Base-by-base conservation (phyloP, 169 alveolate species). In the Eimeria falciformis region DNA sequence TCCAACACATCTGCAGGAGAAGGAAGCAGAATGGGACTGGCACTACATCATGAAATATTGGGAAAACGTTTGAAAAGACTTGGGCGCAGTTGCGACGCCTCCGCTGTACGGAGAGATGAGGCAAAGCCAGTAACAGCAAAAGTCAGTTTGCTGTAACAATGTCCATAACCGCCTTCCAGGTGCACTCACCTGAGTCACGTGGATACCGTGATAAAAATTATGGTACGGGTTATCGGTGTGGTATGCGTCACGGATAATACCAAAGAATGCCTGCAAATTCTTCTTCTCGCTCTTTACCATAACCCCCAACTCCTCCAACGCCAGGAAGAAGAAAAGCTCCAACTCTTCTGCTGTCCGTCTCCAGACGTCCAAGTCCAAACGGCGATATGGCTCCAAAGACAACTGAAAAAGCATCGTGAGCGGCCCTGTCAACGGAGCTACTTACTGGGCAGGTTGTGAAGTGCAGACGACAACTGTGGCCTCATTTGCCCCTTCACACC, bases 161-260 rank as follows among this genome's bases (percentile, higher is more conserved):
- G n/a, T n/a, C n/a, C n/a, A n/a, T n/a, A n/a, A n/a, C n/a, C n/a
- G n/a, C n/a, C n/a, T n/a, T n/a, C n/a, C n/a, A n/a, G n/a, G n/a
- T n/a, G n/a, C 53, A 0, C 71, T 12, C 43, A 92, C 94, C 92
- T 92, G 94, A 55, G 66, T 53, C 9, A 92, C 94, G 68, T 92
- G 94, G 71, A 84, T 29, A 1, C 92, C 94, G 55, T 92, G 94
- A 55, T 92, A 92, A 68, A 83, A 83, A 55, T 92, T 92, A 77
- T 92, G 94, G 90, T 92, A 92, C 23, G 94, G 94, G 71, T 92
- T 92, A 68, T 91, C 94, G 58, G 92, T 91, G 71, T 91, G 94
- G 68, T 92, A 92, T n/a, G 90, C 91, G 62, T 92, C 91, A 40
- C 93, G 95, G 2, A 92, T 86, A 18, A 77, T 45, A 27, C 78